Evolutionary conservation across 352 stramenopile species (phyloP).

Genomic region (Phytophthora pini): DNA sequence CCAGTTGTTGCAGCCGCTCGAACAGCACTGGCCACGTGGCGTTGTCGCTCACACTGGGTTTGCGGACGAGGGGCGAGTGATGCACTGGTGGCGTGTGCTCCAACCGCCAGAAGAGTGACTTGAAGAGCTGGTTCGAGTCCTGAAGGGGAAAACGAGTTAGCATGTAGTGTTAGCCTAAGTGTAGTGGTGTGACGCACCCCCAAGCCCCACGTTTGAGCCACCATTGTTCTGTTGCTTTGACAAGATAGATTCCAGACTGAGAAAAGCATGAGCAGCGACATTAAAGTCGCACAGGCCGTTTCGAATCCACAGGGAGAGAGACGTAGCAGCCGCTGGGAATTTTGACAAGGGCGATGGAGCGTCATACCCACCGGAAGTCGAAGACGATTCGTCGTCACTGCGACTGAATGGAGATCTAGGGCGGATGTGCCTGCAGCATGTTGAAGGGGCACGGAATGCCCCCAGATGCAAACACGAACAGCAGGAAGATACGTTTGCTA

Average conservation of each 20-base stretch:
- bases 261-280: conserved; percentile 5
- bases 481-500: too few relatives aligned
- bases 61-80: conserved; percentile 23
- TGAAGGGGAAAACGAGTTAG: background rate
- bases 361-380: background rate
- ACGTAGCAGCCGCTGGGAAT: background rate
- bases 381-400: background rate
- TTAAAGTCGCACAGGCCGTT: conserved; percentile 6
- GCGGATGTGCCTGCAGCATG: too few relatives aligned
- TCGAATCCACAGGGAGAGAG: conserved; percentile 7
- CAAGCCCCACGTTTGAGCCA: conserved; percentile 19
- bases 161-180: background rate
- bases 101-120: conserved; percentile 24
- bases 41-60: conserved; percentile 1
- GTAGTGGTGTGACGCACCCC: conserved; percentile 2
- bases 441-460: too few relatives aligned
- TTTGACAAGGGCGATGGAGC: conserved; percentile 4
- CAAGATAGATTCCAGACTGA: conserved; percentile 19
- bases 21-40: conserved; percentile 28
- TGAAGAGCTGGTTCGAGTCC: conserved; percentile 34
- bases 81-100: conserved; percentile 21
- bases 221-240: conserved; percentile 10
- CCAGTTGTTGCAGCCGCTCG: conserved; percentile 29
- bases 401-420: too few relatives aligned
- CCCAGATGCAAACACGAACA: too few relatives aligned